phyloP scores from a whole-genome alignment of 2,329 filamentous ascomycete species.

The Metarhizium anisopliae region DNA sequence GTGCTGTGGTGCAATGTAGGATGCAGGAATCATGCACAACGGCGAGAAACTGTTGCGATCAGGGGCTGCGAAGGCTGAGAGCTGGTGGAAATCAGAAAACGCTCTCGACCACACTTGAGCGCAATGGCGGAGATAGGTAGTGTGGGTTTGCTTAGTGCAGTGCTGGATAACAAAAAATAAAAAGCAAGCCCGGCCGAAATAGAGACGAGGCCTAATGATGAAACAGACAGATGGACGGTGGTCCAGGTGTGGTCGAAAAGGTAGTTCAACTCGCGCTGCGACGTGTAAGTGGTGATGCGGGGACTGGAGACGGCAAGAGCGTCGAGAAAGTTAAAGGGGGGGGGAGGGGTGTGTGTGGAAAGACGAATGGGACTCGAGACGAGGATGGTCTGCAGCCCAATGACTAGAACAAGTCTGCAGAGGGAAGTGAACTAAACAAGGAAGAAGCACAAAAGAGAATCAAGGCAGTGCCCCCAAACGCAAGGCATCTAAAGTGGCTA shows the following conservation, averaged over 20 bases:
- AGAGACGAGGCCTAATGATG: not conserved
- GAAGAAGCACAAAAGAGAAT: constrained; percentile 3
- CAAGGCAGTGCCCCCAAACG: not conserved
- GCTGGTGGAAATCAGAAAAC: not conserved
- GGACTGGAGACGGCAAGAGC: constrained; percentile 1
- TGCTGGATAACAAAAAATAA: not conserved
- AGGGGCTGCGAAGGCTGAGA: not conserved
- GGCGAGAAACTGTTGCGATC: not conserved
- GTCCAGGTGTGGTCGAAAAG: not conserved
- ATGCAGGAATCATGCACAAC: not conserved
- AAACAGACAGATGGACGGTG: not conserved
- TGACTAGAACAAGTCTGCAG: not conserved
- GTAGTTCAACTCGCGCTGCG: constrained; percentile 6
- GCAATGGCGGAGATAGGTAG: not conserved
- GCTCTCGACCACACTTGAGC: not conserved
- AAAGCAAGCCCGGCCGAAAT: not conserved
- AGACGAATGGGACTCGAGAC: not conserved
- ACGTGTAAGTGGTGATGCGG: constrained; percentile 9
- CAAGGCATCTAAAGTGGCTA: not conserved
- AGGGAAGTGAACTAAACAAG: not conserved
- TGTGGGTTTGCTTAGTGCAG: not conserved
- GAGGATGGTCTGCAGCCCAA: not conserved
- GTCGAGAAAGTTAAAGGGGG: not conserved
- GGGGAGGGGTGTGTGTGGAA: not conserved
- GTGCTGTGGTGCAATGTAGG: not conserved